Evolutionary conservation across 352 stramenopile species (phyloP).

Genomic region (Blastocystis sp.): DNA sequence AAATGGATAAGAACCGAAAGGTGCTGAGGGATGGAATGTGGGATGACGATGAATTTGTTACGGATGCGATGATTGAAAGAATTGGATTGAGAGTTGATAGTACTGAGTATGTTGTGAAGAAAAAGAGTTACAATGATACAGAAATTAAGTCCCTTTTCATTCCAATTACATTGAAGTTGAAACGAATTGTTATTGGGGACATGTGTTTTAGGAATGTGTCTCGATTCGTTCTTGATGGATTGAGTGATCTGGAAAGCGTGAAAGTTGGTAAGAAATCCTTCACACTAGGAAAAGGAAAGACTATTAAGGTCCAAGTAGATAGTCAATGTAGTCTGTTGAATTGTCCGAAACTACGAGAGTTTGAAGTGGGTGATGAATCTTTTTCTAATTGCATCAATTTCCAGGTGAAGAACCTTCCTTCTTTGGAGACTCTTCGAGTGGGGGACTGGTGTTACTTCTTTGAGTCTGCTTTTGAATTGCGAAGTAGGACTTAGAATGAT

Average conservation of each 20-base stretch:
- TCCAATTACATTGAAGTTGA: not conserved
- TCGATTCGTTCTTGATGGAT: not conserved
- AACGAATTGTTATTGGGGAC: not conserved
- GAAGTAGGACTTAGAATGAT: not conserved
- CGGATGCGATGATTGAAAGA: no score
- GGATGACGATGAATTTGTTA: not conserved
- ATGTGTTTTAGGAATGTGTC: not conserved
- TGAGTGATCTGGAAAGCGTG: not conserved
- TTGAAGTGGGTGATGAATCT: not conserved
- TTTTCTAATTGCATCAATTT: not conserved
- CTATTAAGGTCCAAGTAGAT: not conserved
- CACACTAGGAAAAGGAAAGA: not conserved
- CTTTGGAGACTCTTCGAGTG: not conserved
- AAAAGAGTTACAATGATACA: no score
- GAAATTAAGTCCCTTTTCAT: no score
- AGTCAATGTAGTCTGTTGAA: not conserved
- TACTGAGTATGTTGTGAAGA: no score
- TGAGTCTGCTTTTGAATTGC: not conserved
- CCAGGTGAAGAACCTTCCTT: not conserved
- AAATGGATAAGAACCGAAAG: not conserved
- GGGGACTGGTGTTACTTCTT: not conserved
- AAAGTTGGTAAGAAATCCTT: not conserved
- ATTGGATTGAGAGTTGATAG: no score
- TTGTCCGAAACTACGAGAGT: not conserved
- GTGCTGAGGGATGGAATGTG: not conserved